Evolutionary conservation across 2,329 filamentous ascomycete genomes (phyloP).

Genomic region (Neonectria neomacrospora): DNA sequence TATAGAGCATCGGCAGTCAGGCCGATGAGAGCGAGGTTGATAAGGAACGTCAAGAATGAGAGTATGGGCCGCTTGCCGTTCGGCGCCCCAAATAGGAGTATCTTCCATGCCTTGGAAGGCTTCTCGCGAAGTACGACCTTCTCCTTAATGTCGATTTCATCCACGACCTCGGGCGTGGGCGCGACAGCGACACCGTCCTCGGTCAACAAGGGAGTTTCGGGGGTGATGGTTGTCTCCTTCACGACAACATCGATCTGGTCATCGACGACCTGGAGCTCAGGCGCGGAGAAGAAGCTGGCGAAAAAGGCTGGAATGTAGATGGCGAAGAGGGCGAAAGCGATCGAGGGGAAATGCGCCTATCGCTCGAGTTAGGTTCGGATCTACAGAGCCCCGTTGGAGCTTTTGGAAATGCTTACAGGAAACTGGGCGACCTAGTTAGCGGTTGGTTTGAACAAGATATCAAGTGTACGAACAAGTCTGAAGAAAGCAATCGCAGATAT

Average conservation of each 20-base stretch:
- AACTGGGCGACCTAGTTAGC: constrained; percentile 45
- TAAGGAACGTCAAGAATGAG: constrained; percentile 74
- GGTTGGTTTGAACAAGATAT: background rate
- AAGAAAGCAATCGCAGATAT: constrained; percentile 52
- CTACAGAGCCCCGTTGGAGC: constrained; percentile 21
- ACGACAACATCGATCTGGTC: constrained; percentile 69
- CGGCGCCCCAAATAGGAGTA: constrained; percentile 80
- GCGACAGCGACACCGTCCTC: constrained; percentile 48
- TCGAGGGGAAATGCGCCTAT: constrained; percentile 58
- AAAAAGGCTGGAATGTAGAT: constrained; percentile 75
- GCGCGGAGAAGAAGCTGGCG: constrained; percentile 65
- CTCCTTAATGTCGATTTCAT: constrained; percentile 71
- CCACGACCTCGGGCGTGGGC: constrained; percentile 51
- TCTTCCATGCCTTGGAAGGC: constrained; percentile 66
- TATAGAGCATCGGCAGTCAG: constrained; percentile 83
- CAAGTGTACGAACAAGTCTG: constrained; percentile 48
- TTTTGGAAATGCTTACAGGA: constrained; percentile 46
- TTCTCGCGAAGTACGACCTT: constrained; percentile 69
- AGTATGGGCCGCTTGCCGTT: constrained; percentile 74
- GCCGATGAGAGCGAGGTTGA: constrained; percentile 76
- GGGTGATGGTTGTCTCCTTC: constrained; percentile 56
- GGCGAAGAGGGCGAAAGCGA: constrained; percentile 71
- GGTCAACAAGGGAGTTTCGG: constrained; percentile 42
- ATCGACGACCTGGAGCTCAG: constrained; percentile 68
- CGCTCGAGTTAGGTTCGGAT: constrained; percentile 23